Percentiles rank a stretch among this genome's conserved stretches.
Evolutionary conservation across 805 yeast species (phyloP).

Genomic region (Wickerhamomyces canadensis): DNA sequence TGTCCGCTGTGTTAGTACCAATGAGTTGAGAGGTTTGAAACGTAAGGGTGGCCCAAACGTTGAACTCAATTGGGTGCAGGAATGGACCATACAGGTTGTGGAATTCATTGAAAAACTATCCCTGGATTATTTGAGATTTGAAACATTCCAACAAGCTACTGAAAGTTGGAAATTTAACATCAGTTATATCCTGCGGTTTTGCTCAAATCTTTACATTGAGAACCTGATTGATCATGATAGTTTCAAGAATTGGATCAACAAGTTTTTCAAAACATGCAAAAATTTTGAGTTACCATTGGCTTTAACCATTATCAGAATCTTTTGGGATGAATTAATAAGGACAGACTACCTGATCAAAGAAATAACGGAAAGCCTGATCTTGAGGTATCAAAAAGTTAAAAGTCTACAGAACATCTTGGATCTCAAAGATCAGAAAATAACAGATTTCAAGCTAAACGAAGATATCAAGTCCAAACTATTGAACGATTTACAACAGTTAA

Average conservation of each 20-base stretch:
- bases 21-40: constrained; percentile 59
- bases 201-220: constrained; percentile 64
- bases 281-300: constrained; percentile 39
- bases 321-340: constrained; percentile 64
- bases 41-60: constrained; percentile 39
- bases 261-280: constrained; percentile 39
- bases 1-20: constrained; percentile 78
- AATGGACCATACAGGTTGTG: constrained; percentile 85
- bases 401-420: constrained; percentile 28
- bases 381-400: constrained; percentile 36
- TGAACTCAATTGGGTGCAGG: constrained; percentile 67
- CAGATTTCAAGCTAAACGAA: constrained; percentile 30
- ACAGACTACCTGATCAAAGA: constrained; percentile 58
- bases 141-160: constrained; percentile 26
- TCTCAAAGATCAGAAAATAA: constrained; percentile 30
- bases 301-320: constrained; percentile 51
- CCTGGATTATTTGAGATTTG: constrained; percentile 29
- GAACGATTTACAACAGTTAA: constrained; percentile 21
- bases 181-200: constrained; percentile 52
- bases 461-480: constrained; percentile 24
- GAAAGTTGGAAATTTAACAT: constrained; percentile 48
- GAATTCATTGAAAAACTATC: constrained; percentile 42
- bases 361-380: constrained; percentile 53
- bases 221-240: constrained; percentile 55
- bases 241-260: constrained; percentile 61